These are phyloP conservation scores for Trifolium pratense DNA, from an alignment of 306 rosid genomes.

Conservation along the genomic window DNA sequence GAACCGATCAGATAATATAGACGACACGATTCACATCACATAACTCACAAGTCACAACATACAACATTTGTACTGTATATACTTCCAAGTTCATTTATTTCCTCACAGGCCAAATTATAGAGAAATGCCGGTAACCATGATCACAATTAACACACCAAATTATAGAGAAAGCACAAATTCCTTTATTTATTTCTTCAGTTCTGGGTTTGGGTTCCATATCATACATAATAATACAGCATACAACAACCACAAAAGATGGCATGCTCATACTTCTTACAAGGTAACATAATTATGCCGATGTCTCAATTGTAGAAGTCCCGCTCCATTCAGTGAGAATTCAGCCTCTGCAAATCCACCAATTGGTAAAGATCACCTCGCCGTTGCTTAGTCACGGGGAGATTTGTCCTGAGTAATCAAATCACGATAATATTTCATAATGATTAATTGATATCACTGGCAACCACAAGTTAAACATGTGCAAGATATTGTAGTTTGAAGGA, in stretches of 20 bases:
- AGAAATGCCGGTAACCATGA: slow-evolving; percentile 10
- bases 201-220: slow-evolving; percentile 21
- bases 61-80: background rate
- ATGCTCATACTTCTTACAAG: slow-evolving; percentile 10
- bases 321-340: slow-evolving; percentile 60
- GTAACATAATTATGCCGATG: background rate
- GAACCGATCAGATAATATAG: background rate
- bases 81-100: slow-evolving; percentile 2
- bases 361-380: slow-evolving; percentile 96
- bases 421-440: slow-evolving; percentile 10
- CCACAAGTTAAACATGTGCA: slow-evolving; percentile 13
- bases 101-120: background rate
- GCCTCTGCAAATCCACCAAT: slow-evolving; percentile 83
- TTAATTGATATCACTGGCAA: background rate
- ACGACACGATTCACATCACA: background rate
- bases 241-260: slow-evolving; percentile 17
- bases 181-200: slow-evolving; percentile 34
- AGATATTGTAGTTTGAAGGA: slow-evolving; percentile 30
- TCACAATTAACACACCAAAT: slow-evolving; percentile 27
- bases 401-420: slow-evolving; percentile 64
- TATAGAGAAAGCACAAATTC: slow-evolving; percentile 6
- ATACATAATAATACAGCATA: slow-evolving; percentile 34
- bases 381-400: slow-evolving; percentile 81
- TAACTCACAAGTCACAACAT: background rate
- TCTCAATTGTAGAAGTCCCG: slow-evolving; percentile 2